A percentile compares a stretch with the other conserved stretches of the same genome.
phyloP scores from a whole-genome alignment of 2,329 filamentous ascomycete species.

The Delphinella strobiligena region DNA sequence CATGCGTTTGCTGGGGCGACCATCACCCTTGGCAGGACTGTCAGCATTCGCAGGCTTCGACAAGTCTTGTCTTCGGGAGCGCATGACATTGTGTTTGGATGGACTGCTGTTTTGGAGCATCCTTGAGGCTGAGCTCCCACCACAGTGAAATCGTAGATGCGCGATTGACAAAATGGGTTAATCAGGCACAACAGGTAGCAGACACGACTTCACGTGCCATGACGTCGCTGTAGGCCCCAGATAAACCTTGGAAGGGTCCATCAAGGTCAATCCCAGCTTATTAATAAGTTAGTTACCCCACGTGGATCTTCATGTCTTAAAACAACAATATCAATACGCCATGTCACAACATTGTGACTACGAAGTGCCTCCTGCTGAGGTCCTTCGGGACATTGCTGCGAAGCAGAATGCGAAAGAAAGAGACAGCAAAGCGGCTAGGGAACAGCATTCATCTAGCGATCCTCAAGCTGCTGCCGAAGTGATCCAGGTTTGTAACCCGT shows the following conservation, averaged over 20 bases:
- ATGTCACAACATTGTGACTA: not conserved
- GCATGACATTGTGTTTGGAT: conserved; percentile 37
- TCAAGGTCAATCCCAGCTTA: too few species aligned
- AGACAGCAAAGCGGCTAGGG: conserved; percentile 12
- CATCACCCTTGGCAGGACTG: conserved; percentile 21
- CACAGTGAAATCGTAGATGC: not conserved
- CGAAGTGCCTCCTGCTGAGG: conserved; percentile 19
- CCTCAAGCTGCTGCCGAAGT: conserved; percentile 19
- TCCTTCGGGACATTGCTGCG: conserved; percentile 20
- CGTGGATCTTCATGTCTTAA: too few species aligned
- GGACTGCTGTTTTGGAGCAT: conserved; percentile 28
- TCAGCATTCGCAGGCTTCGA: conserved; percentile 32
- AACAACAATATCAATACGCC: too few species aligned
- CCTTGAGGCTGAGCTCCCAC: not conserved
- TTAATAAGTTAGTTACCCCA: too few species aligned
- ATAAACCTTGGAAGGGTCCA: too few species aligned
- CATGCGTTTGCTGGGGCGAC: conserved; percentile 29
- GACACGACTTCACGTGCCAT: too few species aligned
- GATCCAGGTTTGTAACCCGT: conserved; percentile 17
- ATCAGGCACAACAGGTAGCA: too few species aligned
- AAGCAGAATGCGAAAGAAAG: conserved; percentile 20
- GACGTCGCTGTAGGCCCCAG: too few species aligned
- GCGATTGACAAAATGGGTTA: too few species aligned
- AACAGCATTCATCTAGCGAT: conserved; percentile 8
- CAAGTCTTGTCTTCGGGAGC: conserved; percentile 26